phyloP scores from a whole-genome alignment of 805 yeast species.

The Metschnikowia baotianmanensis region DNA sequence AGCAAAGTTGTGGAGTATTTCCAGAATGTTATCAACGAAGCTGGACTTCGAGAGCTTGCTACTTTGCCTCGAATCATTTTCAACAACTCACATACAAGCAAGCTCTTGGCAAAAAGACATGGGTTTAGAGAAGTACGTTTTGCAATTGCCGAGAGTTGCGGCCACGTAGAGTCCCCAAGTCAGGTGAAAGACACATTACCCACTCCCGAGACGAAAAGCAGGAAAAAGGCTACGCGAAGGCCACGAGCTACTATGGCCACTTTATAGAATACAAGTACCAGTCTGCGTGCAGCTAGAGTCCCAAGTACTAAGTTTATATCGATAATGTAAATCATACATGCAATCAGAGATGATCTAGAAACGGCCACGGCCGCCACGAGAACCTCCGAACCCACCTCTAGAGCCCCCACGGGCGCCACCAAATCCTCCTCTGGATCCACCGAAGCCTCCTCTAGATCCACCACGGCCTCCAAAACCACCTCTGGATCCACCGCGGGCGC shows the following conservation, averaged over 20 bases:
- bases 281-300: background rate
- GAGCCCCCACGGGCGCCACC: slow-evolving; percentile 31
- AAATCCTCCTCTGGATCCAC: slow-evolving; percentile 40
- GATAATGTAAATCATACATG: slow-evolving; percentile 15
- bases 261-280: background rate
- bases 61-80: slow-evolving; percentile 47
- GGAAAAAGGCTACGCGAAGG: slow-evolving; percentile 4
- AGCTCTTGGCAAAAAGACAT: slow-evolving; percentile 35
- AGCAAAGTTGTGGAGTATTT: slow-evolving; percentile 26
- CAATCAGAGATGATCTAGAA: slow-evolving; percentile 13
- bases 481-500: slow-evolving; percentile 30
- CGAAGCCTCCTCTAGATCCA: slow-evolving; percentile 22
- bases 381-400: slow-evolving; percentile 34
- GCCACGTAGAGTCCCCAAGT: slow-evolving; percentile 22
- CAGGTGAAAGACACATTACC: background rate
- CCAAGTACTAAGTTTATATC: slow-evolving; percentile 5
- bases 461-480: slow-evolving; percentile 34
- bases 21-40: slow-evolving; percentile 35
- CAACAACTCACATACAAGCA: slow-evolving; percentile 47
- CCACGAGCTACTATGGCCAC: background rate
- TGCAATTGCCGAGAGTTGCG: slow-evolving; percentile 54
- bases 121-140: slow-evolving; percentile 56
- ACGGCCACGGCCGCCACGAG: slow-evolving; percentile 22
- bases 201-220: background rate
- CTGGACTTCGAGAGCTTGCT: slow-evolving; percentile 34